A percentile compares a stretch with the other conserved stretches of the same genome.
These are phyloP conservation scores for Wallacemonas sp. DNA, from an alignment of 208 protist genomes.

Conservation along the genomic window DNA sequence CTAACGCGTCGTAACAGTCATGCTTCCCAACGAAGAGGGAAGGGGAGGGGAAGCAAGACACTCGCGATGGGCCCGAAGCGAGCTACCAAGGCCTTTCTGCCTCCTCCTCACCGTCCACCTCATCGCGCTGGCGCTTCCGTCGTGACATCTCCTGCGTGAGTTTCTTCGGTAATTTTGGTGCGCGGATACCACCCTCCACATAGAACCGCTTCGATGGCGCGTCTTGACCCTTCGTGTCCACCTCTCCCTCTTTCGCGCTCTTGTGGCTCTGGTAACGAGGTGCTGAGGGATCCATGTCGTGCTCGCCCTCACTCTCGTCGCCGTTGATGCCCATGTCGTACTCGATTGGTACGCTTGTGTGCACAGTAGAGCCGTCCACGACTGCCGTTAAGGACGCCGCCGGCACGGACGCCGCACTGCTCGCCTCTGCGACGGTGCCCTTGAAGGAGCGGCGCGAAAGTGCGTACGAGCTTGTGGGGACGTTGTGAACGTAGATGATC, in stretches of 20 bases:
- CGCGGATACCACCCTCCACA: constrained; percentile 43
- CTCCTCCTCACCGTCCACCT: constrained; percentile 15
- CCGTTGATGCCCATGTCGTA: constrained; percentile 2
- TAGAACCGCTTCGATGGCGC: constrained; percentile 40
- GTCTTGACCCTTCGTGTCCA: neutral
- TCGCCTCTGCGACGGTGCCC: neutral
- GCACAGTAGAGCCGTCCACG: neutral
- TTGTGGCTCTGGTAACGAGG: constrained; percentile 7
- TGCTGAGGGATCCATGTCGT: constrained; percentile 32
- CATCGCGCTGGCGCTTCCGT: constrained; percentile 30
- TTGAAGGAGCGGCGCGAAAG: constrained; percentile 47
- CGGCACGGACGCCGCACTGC: constrained; percentile 1
- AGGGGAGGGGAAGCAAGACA: too few species aligned
- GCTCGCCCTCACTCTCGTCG: constrained; percentile 16
- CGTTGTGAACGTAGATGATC: constrained; percentile 53
- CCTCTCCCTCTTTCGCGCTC: constrained; percentile 1
- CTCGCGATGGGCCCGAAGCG: too few species aligned
- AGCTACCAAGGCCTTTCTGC: constrained; percentile 3
- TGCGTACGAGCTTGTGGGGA: constrained; percentile 44
- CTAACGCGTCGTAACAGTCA: too few species aligned
- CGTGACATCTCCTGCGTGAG: constrained; percentile 30
- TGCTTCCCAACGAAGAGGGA: too few species aligned
- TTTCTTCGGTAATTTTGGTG: constrained; percentile 58
- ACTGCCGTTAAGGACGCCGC: neutral
- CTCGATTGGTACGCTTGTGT: constrained; percentile 5